Conservation (phyloP, 2,329 filamentous ascomycete genomes). For the Aureobasidium uvarum region DNA sequence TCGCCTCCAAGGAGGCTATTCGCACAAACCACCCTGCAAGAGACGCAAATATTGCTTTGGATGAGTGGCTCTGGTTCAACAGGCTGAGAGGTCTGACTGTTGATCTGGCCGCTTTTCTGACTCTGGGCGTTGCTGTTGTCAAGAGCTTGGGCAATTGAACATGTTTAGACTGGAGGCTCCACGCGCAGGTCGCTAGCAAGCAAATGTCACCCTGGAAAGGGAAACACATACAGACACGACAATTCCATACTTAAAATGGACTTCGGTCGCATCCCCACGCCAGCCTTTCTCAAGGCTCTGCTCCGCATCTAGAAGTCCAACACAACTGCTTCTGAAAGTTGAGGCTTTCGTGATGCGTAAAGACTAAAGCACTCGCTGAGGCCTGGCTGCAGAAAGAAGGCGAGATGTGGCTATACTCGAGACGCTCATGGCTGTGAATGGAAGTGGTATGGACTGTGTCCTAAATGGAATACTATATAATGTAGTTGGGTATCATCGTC, state of each 20-base stretch:
- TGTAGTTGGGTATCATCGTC: slow-evolving; percentile 15
- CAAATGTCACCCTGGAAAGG: background rate
- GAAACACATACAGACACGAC: background rate
- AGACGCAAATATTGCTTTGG: slow-evolving; percentile 16
- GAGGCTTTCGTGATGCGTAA: background rate
- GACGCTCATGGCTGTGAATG: background rate
- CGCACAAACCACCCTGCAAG: slow-evolving; percentile 16
- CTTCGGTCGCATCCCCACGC: background rate
- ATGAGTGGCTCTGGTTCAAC: slow-evolving; percentile 24
- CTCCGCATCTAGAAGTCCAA: background rate
- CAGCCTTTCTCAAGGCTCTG: background rate
- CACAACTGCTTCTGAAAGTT: background rate
- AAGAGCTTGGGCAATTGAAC: slow-evolving; percentile 19
- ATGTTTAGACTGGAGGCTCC: background rate
- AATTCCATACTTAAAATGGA: background rate
- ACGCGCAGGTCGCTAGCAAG: background rate
- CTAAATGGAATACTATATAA: background rate
- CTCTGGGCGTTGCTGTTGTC: slow-evolving; percentile 18
- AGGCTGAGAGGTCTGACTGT: slow-evolving; percentile 21
- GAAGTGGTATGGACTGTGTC: background rate
- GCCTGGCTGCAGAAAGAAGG: background rate
- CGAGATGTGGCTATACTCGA: no score
- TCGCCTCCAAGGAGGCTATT: slow-evolving; percentile 8
- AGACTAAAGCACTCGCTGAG: background rate
- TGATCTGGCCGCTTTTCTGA: slow-evolving; percentile 17